Evolutionary conservation across 2,329 filamentous ascomycete genomes (phyloP).

Genomic region (Fusarium sambucinum): DNA sequence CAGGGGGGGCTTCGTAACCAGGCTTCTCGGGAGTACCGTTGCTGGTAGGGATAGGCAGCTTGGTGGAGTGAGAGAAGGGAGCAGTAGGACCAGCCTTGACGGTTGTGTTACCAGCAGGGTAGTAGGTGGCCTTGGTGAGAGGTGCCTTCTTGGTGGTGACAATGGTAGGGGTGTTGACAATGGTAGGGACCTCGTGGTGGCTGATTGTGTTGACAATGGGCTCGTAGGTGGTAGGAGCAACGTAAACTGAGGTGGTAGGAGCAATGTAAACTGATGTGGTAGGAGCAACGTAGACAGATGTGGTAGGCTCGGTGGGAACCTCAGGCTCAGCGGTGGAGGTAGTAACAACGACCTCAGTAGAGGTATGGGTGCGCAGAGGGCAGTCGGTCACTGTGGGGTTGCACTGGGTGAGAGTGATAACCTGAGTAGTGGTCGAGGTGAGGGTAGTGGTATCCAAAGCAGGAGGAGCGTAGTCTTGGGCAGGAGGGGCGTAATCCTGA

Average conservation of each 20-base stretch:
- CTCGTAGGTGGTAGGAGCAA: constrained; percentile 43
- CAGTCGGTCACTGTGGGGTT: constrained; percentile 50
- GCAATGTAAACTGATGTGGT: constrained; percentile 37
- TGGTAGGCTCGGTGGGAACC: constrained; percentile 20
- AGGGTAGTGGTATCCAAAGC: constrained; percentile 52
- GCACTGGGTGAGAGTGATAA: constrained; percentile 63
- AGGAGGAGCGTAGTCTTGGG: constrained; percentile 38
- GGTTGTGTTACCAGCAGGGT: constrained; percentile 46
- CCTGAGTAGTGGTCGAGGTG: constrained; percentile 60
- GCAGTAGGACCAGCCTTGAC: constrained; percentile 44
- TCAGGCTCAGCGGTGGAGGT: constrained; percentile 44
- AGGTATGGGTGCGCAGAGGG: constrained; percentile 43
- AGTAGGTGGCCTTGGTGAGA: constrained; percentile 43
- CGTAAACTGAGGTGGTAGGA: constrained; percentile 34
- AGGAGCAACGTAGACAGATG: constrained; percentile 31
- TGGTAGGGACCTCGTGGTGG: constrained; percentile 38
- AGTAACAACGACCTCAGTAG: constrained; percentile 39
- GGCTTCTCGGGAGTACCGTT: constrained; percentile 26
- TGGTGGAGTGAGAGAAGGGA: constrained; percentile 35
- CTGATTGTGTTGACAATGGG: constrained; percentile 46
- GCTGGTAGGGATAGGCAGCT: constrained; percentile 39
- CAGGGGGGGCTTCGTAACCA: constrained; percentile 22
- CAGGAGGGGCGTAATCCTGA: constrained; percentile 42
- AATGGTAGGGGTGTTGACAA: constrained; percentile 47
- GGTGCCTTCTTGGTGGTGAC: constrained; percentile 40